Conservation (phyloP, 371 early-diverging fungal genomes). For the Mucor indicus region DNA sequence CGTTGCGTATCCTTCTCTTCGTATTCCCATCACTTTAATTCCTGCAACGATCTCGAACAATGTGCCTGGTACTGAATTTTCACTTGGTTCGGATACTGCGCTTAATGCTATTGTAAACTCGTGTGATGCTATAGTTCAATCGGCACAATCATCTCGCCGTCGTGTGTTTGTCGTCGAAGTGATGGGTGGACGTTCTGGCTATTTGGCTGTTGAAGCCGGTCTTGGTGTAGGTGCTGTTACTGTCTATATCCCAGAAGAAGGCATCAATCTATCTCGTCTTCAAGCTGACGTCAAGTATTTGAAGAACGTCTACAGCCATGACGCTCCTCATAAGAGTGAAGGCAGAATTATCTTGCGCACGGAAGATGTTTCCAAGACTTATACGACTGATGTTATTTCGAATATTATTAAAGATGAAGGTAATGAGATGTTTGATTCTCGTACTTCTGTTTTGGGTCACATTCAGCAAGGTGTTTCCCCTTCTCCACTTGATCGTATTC, state of each 20-base stretch:
- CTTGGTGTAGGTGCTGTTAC: conserved; percentile 92
- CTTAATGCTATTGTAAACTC: conserved; percentile 94
- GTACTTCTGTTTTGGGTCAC: conserved; percentile 93
- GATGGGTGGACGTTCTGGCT: conserved; percentile 97
- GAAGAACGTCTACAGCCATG: conserved; percentile 67
- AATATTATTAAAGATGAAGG: conserved; percentile 92
- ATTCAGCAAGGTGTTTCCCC: conserved; percentile 97
- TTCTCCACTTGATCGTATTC: conserved; percentile 94
- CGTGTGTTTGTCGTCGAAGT: conserved; percentile 98
- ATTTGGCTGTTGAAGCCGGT: conserved; percentile 90
- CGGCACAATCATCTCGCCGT: conserved; percentile 86
- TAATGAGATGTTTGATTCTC: conserved; percentile 86
- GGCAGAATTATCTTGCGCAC: conserved; percentile 84
- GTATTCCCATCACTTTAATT: conserved; percentile 91
- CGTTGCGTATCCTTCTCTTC: conserved; percentile 77
- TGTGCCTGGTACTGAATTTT: conserved; percentile 97
- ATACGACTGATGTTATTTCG: conserved; percentile 89
- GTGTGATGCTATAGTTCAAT: conserved; percentile 93
- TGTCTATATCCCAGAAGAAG: conserved; percentile 95
- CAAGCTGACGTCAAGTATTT: conserved; percentile 86
- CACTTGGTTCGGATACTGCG: conserved; percentile 97
- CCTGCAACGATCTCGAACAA: conserved; percentile 99
- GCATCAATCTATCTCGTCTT: conserved; percentile 74
- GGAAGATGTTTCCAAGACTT: conserved; percentile 81
- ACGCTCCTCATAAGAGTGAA: conserved; percentile 69